Conservation (phyloP, 1,284 basidiomycete genomes). For the Takashimella koratensis region DNA sequence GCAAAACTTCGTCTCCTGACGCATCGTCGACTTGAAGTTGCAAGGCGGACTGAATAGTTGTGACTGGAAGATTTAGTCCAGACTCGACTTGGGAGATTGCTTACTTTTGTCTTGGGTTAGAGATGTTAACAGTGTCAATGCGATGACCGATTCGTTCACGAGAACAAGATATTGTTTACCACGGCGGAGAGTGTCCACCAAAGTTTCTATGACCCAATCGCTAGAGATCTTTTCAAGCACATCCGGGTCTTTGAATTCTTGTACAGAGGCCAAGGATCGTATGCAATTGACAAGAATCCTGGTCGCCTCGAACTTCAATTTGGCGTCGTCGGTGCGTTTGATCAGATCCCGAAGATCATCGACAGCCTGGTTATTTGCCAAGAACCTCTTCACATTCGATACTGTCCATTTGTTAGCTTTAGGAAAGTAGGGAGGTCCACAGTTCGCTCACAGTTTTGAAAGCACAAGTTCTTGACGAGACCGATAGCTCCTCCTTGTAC, state of each 20-base stretch:
- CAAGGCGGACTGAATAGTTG: not conserved
- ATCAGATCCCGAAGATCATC: slow-evolving; percentile 69
- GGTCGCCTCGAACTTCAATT: slow-evolving; percentile 82
- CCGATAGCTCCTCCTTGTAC: slow-evolving; percentile 86
- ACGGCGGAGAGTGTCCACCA: slow-evolving; percentile 68
- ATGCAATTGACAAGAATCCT: slow-evolving; percentile 80
- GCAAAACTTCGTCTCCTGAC: not conserved
- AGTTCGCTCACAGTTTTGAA: slow-evolving; percentile 60
- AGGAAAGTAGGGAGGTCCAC: not conserved
- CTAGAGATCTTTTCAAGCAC: not conserved
- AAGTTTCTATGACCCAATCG: slow-evolving; percentile 57
- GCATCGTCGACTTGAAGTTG: not conserved
- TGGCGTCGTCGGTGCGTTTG: slow-evolving; percentile 71
- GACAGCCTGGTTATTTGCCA: slow-evolving; percentile 47
- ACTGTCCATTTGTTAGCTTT: slow-evolving; percentile 1
- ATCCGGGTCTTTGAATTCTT: not conserved
- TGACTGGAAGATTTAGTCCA: not conserved
- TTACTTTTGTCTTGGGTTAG: slow-evolving; percentile 53
- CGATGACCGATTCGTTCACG: slow-evolving; percentile 84
- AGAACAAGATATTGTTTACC: slow-evolving; percentile 78
- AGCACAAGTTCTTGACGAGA: slow-evolving; percentile 81
- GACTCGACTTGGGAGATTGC: not conserved
- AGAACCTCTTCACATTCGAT: slow-evolving; percentile 15
- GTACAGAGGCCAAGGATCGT: slow-evolving; percentile 56
- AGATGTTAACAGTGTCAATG: slow-evolving; percentile 64